A percentile compares a stretch with the other conserved stretches of the same genome.
phyloP scores from a whole-genome alignment of 192 early-diverging fungal genomes.

The Coemansia interrupta region DNA sequence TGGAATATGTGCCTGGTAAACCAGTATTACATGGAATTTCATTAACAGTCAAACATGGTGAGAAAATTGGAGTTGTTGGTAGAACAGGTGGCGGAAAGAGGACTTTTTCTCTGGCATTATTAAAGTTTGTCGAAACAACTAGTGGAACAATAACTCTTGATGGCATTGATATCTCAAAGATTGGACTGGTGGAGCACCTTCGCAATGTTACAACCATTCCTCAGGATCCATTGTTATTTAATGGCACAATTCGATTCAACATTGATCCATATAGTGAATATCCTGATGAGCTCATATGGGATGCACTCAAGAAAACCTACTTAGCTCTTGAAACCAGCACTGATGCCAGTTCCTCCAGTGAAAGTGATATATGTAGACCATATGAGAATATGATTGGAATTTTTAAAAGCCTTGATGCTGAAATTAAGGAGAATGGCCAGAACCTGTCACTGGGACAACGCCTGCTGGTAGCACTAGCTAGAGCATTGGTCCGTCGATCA shows the following conservation, averaged over 20 bases:
- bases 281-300: constrained; percentile 48
- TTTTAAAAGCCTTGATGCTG: constrained; percentile 62
- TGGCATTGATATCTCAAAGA: constrained; percentile 64
- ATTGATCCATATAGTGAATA: constrained; percentile 79
- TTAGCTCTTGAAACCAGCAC: constrained; percentile 3
- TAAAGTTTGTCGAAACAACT: constrained; percentile 67
- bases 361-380: neutral
- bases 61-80: constrained; percentile 88
- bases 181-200: constrained; percentile 73
- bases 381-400: neutral
- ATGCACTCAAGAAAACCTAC: constrained; percentile 17
- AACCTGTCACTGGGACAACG: constrained; percentile 75
- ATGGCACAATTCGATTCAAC: constrained; percentile 75
- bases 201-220: constrained; percentile 78
- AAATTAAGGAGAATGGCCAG: constrained; percentile 71
- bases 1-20: constrained; percentile 66
- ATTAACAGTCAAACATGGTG: constrained; percentile 61
- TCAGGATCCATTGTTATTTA: constrained; percentile 77
- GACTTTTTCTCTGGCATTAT: constrained; percentile 62
- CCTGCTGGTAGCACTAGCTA: constrained; percentile 69
- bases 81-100: constrained; percentile 80
- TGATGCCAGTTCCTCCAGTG: neutral
- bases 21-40: constrained; percentile 73
- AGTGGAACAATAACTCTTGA: constrained; percentile 68
- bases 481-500: constrained; percentile 66